Evolutionary conservation across 208 protist species (phyloP), one percentile per base, ranked within the genome.

Genomic region (Angomonas deanei): DNA sequence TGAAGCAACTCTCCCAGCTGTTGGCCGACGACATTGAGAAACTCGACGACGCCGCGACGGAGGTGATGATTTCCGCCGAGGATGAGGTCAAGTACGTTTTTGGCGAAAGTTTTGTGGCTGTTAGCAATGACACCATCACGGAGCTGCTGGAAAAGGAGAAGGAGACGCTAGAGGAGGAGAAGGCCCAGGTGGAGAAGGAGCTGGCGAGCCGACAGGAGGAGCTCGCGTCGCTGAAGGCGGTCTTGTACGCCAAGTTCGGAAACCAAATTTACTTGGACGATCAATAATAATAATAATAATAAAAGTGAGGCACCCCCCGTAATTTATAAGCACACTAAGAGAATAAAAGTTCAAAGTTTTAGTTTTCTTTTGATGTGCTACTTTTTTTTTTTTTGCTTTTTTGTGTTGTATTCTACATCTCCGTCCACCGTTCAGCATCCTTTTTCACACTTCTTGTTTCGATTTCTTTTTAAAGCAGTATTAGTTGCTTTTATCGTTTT

Each of bases 221-320:
- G 2, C 48, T 96, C 54, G 75, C 72, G n/a, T 66, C 84, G 28
- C 75, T 97, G 39, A 97, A 97, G 76, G 85, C 89, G 32, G 64
- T 75, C 49, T 62, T 97, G 26, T 93, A 97, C 71, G 89, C 88
- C 39, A 92, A 93, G 46, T 94, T 97, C 17, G 89, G 89, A 27
- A 84, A 65, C 8, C 86, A 93, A 56, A 92, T 97, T 48, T 92
- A 97, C 69, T 70, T 97, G 10, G 92, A 97, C 48, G 88, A 92
- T 39, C 76, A 58, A 24, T 17, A 53, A 26, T 28, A 28, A 53
- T 53, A 26, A 53, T 17, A 26, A 26, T 17, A 26, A 53, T 28
- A 27, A 28, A 26, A 53, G 19, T 53, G 23, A 28, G 47, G 5
- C n/a, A 26, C 23, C 5, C n/a, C 8, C n/a, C n/a, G n/a, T n/a